Evolutionary conservation across 2,329 filamentous ascomycete species (phyloP).

Genomic region (Fusarium sp.): DNA sequence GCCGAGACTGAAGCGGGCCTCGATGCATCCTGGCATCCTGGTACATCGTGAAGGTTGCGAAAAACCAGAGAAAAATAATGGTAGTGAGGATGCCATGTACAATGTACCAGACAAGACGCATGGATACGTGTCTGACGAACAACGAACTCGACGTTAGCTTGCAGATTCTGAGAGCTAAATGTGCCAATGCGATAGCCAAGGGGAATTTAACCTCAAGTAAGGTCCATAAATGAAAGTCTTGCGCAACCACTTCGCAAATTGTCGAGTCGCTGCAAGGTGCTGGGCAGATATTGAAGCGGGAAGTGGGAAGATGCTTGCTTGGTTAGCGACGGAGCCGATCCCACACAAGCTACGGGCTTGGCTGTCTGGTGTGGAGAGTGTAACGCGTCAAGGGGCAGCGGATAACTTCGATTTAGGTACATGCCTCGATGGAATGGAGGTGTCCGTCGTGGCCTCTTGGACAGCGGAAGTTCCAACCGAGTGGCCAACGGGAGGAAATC

Average conservation of each 20-base stretch:
- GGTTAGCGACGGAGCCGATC: conserved; percentile 7
- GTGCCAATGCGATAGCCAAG: not conserved
- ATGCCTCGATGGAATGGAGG: conserved; percentile 30
- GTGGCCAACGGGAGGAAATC: conserved; percentile 19
- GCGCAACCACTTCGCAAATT: conserved; percentile 23
- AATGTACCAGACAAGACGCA: conserved; percentile 18
- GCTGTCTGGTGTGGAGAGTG: conserved; percentile 25
- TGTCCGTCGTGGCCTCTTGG: not conserved
- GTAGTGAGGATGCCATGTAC: not conserved
- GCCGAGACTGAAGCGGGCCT: conserved; percentile 20
- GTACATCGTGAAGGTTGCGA: not conserved
- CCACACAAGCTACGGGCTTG: conserved; percentile 19
- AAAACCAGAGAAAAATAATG: not conserved
- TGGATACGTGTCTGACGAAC: conserved; percentile 21
- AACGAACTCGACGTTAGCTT: not conserved
- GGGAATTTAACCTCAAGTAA: not conserved
- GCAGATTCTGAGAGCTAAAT: not conserved
- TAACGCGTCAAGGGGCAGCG: conserved; percentile 38
- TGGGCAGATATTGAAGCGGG: conserved; percentile 26
- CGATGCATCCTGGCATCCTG: not conserved
- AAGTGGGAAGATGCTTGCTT: conserved; percentile 31
- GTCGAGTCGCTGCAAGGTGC: conserved; percentile 4
- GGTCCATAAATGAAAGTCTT: conserved; percentile 17
- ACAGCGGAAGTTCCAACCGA: conserved; percentile 27
- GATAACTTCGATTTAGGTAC: not conserved